Base-by-base conservation (phyloP, 2,329 filamentous ascomycete genomes). In the Epichloe sp. region DNA sequence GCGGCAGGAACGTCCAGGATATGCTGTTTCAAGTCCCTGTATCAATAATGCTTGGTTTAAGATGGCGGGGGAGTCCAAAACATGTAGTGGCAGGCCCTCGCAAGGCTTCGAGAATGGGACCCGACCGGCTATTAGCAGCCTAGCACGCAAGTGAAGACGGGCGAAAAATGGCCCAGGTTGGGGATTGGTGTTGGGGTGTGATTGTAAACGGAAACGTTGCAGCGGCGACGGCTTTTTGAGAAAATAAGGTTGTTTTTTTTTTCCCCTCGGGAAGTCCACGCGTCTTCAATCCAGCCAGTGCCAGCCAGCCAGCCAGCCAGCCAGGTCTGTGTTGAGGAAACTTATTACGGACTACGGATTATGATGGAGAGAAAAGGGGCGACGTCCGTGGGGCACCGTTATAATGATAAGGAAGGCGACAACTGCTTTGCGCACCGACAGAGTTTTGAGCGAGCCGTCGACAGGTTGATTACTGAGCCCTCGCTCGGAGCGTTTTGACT, bases 21-120 rank as follows among this genome's bases (percentile, higher is more conserved):
- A 21, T 42, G 42, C 41, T 49, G 55, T 58, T 58, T 56, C 54
- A 55, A 54, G 56, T 53, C 50, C 46, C 51, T 50, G 51, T 53
- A 49, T 51, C 49, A 44, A 50, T 38, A 52, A 53, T 55, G 53
- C 55, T 54, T 34, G 45, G 47, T 17, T 44, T 38, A 52, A 44
- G 40, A 51, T 44, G 53, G 50, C 50, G 48, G 53, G 52, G 52
- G 53, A 49, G 36, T 49, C 50, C 44, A 31, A 48, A 40, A 52
- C 56, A 56, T 53, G 23, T 26, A 14, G 38, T 47, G 48, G 21
- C 43, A 53, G 47, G 36, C 21, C 26, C 37, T 17, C 5, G 31
- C 40, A 42, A 45, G 40, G 40, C 41, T 43, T 21, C n/a, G n/a
- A 44, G 21, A 23, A 26, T 7, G n/a, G 43, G 43, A 50, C 36